These are phyloP conservation scores for Ogataea corticis DNA, from an alignment of 805 yeast genomes.

Conservation along the genomic window DNA sequence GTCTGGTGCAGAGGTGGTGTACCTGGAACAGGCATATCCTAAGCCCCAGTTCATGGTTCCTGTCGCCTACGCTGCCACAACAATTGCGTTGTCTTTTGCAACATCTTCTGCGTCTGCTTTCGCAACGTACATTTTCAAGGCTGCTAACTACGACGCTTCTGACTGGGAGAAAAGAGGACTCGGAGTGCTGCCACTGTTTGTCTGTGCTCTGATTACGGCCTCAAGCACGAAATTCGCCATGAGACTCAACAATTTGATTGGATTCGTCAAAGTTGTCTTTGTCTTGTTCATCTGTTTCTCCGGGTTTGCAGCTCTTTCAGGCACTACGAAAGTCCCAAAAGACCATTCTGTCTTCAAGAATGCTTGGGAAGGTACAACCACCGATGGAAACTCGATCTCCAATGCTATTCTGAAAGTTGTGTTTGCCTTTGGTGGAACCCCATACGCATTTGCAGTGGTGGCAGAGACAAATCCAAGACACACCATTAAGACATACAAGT, in stretches of 20 bases:
- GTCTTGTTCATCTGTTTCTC: constrained; percentile 68
- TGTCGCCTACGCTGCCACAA: constrained; percentile 66
- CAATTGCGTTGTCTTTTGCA: constrained; percentile 81
- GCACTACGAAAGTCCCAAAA: constrained; percentile 46
- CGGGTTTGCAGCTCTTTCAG: constrained; percentile 84
- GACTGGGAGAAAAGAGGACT: constrained; percentile 79
- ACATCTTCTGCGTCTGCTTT: constrained; percentile 80
- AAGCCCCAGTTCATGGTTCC: constrained; percentile 71
- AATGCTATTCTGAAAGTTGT: constrained; percentile 45
- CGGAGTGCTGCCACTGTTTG: constrained; percentile 72
- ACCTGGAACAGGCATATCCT: constrained; percentile 67
- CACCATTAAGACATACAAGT: constrained; percentile 54
- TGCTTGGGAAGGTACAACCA: constrained; percentile 43
- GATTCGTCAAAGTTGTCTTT: constrained; percentile 72
- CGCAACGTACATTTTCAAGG: constrained; percentile 74
- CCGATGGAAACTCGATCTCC: constrained; percentile 43
- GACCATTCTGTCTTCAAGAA: constrained; percentile 33
- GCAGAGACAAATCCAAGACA: constrained; percentile 41
- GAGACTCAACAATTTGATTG: constrained; percentile 62
- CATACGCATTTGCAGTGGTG: constrained; percentile 40
- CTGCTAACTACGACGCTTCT: constrained; percentile 66
- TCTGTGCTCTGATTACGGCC: constrained; percentile 65
- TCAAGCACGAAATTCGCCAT: constrained; percentile 65
- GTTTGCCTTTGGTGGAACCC: constrained; percentile 44
- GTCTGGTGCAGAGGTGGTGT: constrained; percentile 86